These are phyloP conservation scores for Athelia sp. DNA, from an alignment of 1,284 basidiomycete species.

Conservation along the genomic window DNA sequence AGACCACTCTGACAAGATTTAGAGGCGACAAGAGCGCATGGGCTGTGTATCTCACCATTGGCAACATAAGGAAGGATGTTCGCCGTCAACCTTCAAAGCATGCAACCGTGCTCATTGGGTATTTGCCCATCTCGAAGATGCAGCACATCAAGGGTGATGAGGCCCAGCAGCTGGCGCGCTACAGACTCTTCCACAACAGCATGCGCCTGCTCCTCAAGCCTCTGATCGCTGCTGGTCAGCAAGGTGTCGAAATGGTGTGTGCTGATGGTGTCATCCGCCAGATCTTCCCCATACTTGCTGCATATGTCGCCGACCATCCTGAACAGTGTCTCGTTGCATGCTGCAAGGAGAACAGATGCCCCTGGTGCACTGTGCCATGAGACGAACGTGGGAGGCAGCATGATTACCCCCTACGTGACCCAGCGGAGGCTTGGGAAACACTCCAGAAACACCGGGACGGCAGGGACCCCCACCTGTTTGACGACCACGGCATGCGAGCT, in stretches of 20 bases:
- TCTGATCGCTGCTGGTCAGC: constrained; percentile 5
- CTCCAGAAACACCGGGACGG: background rate
- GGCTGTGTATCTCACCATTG: constrained; percentile 19
- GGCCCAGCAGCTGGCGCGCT: background rate
- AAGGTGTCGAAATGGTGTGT: constrained; percentile 9
- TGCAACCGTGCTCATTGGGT: constrained; percentile 16
- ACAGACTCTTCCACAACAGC: constrained; percentile 13
- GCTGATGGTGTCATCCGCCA: constrained; percentile 7
- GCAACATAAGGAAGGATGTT: constrained; percentile 15
- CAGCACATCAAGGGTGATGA: background rate
- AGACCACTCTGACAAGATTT: constrained; percentile 10
- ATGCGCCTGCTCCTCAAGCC: constrained; percentile 11
- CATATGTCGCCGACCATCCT: constrained; percentile 13
- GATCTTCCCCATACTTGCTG: constrained; percentile 12
- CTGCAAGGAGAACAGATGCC: constrained; percentile 3
- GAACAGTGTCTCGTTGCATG: constrained; percentile 13
- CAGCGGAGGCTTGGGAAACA: background rate
- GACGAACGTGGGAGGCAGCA: constrained; percentile 2
- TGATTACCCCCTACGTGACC: background rate
- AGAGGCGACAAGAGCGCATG: constrained; percentile 17
- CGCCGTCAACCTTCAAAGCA: constrained; percentile 11
- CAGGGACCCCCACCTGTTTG: background rate
- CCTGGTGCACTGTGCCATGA: constrained; percentile 1
- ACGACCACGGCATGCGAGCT: background rate
- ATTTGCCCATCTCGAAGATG: constrained; percentile 12